A percentile compares a stretch with the other conserved stretches of the same genome.
Conservation (phyloP, 768 basidiomycete genomes). For the Termitomyces sp. region DNA sequence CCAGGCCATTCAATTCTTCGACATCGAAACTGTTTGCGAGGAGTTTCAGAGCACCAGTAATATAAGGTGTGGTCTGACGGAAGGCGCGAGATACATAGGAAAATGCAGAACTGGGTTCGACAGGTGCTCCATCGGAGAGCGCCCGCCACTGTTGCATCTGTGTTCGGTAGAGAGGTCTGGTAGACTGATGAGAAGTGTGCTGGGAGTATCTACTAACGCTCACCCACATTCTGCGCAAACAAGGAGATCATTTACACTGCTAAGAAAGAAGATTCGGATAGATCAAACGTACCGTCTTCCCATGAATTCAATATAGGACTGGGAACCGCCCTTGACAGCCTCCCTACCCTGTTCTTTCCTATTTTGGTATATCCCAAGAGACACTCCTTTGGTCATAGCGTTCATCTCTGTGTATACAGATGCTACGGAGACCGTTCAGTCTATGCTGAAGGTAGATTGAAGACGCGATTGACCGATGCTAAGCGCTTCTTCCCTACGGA, state of each 20-base stretch:
- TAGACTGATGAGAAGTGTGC: not conserved
- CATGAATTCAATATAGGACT: constrained; percentile 87
- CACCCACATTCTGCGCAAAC: constrained; percentile 15
- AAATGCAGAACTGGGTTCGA: constrained; percentile 72
- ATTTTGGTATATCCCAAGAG: constrained; percentile 71
- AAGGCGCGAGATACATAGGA: constrained; percentile 81
- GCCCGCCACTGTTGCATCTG: constrained; percentile 77
- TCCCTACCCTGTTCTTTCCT: constrained; percentile 53
- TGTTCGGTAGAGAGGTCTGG: constrained; percentile 77
- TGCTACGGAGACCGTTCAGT: constrained; percentile 39
- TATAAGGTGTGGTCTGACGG: constrained; percentile 71
- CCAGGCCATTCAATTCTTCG: constrained; percentile 59
- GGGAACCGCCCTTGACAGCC: constrained; percentile 52
- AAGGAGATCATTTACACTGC: constrained; percentile 29
- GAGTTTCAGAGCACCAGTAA: constrained; percentile 75
- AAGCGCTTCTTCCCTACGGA: constrained; percentile 84
- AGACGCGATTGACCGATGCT: constrained; percentile 62
- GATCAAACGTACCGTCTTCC: constrained; percentile 53
- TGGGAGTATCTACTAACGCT: not conserved
- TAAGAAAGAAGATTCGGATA: not conserved
- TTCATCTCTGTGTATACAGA: constrained; percentile 95
- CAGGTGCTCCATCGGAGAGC: constrained; percentile 66
- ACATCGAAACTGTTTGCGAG: constrained; percentile 59
- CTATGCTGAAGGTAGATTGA: not conserved
- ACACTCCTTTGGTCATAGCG: constrained; percentile 79